These are phyloP conservation scores for Setaria viridis DNA, from an alignment of 202 grass and related monocot genomes.

Conservation along the genomic window DNA sequence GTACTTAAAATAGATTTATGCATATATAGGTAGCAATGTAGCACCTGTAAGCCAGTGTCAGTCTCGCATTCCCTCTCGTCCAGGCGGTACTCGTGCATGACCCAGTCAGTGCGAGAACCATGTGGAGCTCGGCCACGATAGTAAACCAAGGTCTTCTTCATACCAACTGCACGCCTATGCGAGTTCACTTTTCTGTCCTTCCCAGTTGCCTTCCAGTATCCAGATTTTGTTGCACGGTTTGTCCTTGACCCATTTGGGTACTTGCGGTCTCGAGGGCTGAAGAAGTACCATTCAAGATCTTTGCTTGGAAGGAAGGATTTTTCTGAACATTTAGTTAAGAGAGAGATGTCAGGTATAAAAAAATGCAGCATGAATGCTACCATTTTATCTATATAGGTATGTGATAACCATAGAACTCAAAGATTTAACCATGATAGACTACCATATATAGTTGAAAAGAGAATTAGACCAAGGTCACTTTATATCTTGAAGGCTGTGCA, in stretches of 20 bases:
- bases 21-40: neutral
- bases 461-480: constrained; percentile 40
- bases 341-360: constrained; percentile 21
- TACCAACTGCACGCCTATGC: constrained; percentile 75
- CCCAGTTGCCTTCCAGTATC: constrained; percentile 98
- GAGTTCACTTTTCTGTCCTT: constrained; percentile 90
- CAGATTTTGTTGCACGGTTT: constrained; percentile 91
- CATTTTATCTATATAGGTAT: constrained; percentile 3
- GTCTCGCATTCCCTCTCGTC: constrained; percentile 91
- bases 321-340: constrained; percentile 53
- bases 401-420: constrained; percentile 21
- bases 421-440: constrained; percentile 14
- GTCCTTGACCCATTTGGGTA: constrained; percentile 97
- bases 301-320: constrained; percentile 98
- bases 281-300: constrained; percentile 99
- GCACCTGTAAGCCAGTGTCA: constrained; percentile 83
- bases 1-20: constrained; percentile 12
- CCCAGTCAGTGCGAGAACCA: constrained; percentile 88
- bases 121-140: constrained; percentile 88
- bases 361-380: neutral
- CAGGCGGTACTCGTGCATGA: constrained; percentile 97
- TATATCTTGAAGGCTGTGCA: constrained; percentile 51
- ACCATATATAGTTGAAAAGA: constrained; percentile 32
- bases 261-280: constrained; percentile 95
- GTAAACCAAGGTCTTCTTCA: constrained; percentile 97